These are phyloP conservation scores for Carex pumila DNA, from an alignment of 176 grass and related monocot species.

Conservation along the genomic window DNA sequence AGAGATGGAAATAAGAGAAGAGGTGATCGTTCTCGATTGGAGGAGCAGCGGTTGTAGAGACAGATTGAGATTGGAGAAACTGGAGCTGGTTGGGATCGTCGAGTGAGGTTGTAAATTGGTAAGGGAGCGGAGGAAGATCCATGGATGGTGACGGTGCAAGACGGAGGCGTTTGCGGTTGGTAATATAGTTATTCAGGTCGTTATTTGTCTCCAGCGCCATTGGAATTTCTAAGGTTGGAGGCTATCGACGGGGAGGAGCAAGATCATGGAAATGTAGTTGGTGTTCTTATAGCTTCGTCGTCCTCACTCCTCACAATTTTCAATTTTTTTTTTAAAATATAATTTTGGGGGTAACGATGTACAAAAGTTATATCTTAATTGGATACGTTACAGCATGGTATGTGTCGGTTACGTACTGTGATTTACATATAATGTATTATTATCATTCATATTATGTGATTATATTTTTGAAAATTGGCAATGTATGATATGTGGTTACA, in stretches of 20 bases:
- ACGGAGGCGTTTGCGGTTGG: background rate
- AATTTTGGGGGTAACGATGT: too few relatives aligned
- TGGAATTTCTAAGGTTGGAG: background rate
- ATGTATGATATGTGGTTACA: too few relatives aligned
- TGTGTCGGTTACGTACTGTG: too few relatives aligned
- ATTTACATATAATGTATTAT: too few relatives aligned
- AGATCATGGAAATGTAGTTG: background rate
- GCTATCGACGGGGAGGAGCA: background rate
- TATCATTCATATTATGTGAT: too few relatives aligned
- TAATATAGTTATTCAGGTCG: background rate
- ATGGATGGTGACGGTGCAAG: background rate
- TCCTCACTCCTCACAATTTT: background rate
- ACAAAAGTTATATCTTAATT: too few relatives aligned
- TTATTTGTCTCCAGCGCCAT: background rate
- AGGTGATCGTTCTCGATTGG: constrained; percentile 36
- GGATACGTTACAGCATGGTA: too few relatives aligned
- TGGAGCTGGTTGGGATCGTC: background rate
- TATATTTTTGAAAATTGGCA: too few relatives aligned
- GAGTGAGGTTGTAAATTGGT: background rate
- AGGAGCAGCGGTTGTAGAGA: background rate
- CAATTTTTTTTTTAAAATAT: background rate
- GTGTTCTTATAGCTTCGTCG: background rate
- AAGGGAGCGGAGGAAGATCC: background rate
- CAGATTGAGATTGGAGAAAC: background rate
- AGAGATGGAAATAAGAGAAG: constrained; percentile 27